Evolutionary conservation across 1,284 basidiomycete species (phyloP).

Genomic region (Moesziomyces sp.): DNA sequence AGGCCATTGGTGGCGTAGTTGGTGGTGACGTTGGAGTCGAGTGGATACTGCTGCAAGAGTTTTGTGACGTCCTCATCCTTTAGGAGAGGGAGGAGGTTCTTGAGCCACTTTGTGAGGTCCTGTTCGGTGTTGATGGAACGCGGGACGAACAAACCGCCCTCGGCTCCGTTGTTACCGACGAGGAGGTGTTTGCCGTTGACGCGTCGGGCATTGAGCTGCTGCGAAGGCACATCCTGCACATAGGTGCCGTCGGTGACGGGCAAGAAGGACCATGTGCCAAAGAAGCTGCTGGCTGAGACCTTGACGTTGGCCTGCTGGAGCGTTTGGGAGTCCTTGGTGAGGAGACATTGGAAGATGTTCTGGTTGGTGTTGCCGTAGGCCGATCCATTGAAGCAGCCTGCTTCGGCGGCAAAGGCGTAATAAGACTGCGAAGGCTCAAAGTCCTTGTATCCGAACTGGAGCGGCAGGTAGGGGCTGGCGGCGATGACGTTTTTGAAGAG

Average conservation of each 20-base stretch:
- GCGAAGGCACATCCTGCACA: constrained; percentile 15
- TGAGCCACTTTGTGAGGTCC: constrained; percentile 18
- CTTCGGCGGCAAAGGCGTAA: constrained; percentile 25
- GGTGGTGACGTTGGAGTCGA: constrained; percentile 12
- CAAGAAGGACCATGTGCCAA: constrained; percentile 26
- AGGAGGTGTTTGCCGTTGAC: constrained; percentile 28
- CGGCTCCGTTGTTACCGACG: constrained; percentile 37
- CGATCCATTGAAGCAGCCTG: constrained; percentile 27
- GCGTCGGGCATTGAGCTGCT: constrained; percentile 7
- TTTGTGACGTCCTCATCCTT: constrained; percentile 18
- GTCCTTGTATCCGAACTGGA: constrained; percentile 27
- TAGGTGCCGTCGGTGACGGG: constrained; percentile 34
- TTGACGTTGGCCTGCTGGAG: constrained; percentile 29
- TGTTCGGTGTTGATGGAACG: constrained; percentile 19
- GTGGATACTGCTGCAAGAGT: constrained; percentile 22
- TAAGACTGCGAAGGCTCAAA: constrained; percentile 29
- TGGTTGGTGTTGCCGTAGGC: constrained; percentile 21
- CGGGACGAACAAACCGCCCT: constrained; percentile 20
- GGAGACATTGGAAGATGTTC: constrained; percentile 24
- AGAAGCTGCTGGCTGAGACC: constrained; percentile 22
- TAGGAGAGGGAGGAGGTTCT: constrained; percentile 15
- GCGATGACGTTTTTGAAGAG: constrained; percentile 33
- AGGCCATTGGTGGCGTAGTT: constrained; percentile 28
- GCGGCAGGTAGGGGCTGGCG: constrained; percentile 30
- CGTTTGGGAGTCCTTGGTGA: constrained; percentile 14